Evolutionary conservation across 2,329 filamentous ascomycete species (phyloP).

Genomic region (Aschersonia sp.): DNA sequence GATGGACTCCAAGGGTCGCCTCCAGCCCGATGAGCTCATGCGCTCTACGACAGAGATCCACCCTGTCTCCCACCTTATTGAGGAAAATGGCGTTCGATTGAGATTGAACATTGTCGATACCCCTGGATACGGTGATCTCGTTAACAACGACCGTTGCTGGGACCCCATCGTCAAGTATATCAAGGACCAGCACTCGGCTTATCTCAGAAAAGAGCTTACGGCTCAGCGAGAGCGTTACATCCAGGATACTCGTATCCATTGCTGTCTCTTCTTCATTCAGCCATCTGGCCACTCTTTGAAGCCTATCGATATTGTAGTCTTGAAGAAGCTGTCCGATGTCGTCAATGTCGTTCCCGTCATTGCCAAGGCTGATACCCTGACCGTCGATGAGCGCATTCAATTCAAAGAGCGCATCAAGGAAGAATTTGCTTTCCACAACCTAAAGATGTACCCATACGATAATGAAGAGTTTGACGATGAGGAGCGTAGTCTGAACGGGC

Average conservation of each 20-base stretch:
- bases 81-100: conserved; percentile 97
- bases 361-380: conserved; percentile 93
- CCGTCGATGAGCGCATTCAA: conserved; percentile 81
- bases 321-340: conserved; percentile 99
- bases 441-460: conserved; percentile 99
- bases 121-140: conserved; percentile 92
- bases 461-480: conserved; percentile 98
- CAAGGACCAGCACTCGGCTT: conserved; percentile 99
- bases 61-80: conserved; percentile 94
- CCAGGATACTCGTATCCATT: conserved; percentile 97
- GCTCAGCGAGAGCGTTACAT: conserved; percentile 98
- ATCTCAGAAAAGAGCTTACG: conserved; percentile 97
- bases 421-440: conserved; percentile 98
- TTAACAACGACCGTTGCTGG: conserved; percentile 99
- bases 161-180: conserved; percentile 99
- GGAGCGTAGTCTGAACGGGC: conserved; percentile 81
- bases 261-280: conserved; percentile 99
- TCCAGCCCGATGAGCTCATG: conserved; percentile 83
- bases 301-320: conserved; percentile 96
- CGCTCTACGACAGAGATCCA: conserved; percentile 97
- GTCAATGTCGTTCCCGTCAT: conserved; percentile 99
- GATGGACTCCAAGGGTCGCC: conserved; percentile 95
- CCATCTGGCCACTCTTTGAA: conserved; percentile 96
- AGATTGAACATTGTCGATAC: conserved; percentile 98
- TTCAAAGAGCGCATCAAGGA: conserved; percentile 99